Evolutionary conservation across 2,329 filamentous ascomycete species (phyloP), one percentile per base, ranked within the genome.

Genomic region (Macrophomina tecta): DNA sequence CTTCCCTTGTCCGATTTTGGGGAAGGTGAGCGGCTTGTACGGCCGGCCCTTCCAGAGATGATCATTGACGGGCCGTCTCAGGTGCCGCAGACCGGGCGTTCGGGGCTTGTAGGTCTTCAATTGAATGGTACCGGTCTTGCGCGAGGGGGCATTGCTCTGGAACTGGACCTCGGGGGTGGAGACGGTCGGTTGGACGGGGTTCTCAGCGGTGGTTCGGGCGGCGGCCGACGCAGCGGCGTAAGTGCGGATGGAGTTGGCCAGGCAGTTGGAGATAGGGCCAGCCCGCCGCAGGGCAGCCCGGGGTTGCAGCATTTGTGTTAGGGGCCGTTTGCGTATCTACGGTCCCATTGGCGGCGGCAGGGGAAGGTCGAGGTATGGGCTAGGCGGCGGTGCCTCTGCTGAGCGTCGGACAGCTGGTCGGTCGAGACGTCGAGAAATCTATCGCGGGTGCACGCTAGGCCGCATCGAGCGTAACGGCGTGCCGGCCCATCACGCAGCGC

Each of bases 1-100:
- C 79, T 97, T 95, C 63, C 88, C 90, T 73, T 97, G 93, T 16
- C 95, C 95, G 79, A 94, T 94, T 79, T 97, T 97, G 45, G 93
- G 89, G 74, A 93, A 92, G 11, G 96, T 99, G 78, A 99, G 85
- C 61, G 90, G 88, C 40, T 92, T 84, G 71, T 91, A 89, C 0
- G 95, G 92, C 66, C 93, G 86, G 67, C 95, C 95, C 81, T 97
- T 97, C 93, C 93, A 98, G 53, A 99, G 83, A 79, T 99, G 95
- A 75, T 97, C 93, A 80, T 98, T 98, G 80, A 97, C 90, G 14
- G 95, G 93, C 51, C 95, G 88, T 78, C 90, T 91, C 71, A 99
- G 84, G 86, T 99, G 95, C 74, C 95, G 90, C 68, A 97, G 80
- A 86, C 95, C 95, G 12, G 94, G 94, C 0, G 95, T 97, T 73